These are phyloP conservation scores for Fraxinus pennsylvanica DNA, from an alignment of 257 asterid species.

Conservation along the genomic window DNA sequence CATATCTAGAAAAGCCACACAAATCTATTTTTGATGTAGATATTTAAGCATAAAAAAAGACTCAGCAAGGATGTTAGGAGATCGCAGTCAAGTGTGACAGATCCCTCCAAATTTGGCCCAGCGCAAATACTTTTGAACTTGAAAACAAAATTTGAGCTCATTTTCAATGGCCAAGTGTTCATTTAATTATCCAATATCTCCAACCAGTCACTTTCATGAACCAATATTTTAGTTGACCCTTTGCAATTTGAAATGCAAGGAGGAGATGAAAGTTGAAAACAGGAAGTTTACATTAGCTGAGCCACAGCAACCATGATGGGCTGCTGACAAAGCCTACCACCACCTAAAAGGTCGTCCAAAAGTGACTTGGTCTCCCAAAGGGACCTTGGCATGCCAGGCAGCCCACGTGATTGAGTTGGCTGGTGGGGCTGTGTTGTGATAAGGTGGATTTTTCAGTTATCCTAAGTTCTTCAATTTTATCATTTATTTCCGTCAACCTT, in stretches of 20 bases:
- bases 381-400: neutral
- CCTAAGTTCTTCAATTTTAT: neutral
- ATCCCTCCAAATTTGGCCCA: neutral
- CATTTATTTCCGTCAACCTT: neutral
- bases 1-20: neutral
- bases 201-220: slow-evolving; percentile 24
- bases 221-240: slow-evolving; percentile 9
- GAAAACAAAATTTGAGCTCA: slow-evolving; percentile 21
- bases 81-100: neutral
- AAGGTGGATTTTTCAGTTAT: neutral
- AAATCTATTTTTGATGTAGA: too few relatives aligned
- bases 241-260: neutral
- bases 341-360: slow-evolving; percentile 23
- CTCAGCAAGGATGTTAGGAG: neutral
- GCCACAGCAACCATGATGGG: slow-evolving; percentile 14
- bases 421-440: neutral
- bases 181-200: slow-evolving; percentile 15
- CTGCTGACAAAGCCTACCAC: slow-evolving; percentile 14
- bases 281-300: slow-evolving; percentile 29
- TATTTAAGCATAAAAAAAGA: neutral
- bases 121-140: neutral
- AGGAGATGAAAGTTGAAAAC: neutral
- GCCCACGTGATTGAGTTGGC: neutral
- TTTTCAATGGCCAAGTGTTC: slow-evolving; percentile 25
- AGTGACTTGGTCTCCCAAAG: neutral